phyloP scores from a whole-genome alignment of 805 yeast genomes.

The Candida endomychidarum region DNA sequence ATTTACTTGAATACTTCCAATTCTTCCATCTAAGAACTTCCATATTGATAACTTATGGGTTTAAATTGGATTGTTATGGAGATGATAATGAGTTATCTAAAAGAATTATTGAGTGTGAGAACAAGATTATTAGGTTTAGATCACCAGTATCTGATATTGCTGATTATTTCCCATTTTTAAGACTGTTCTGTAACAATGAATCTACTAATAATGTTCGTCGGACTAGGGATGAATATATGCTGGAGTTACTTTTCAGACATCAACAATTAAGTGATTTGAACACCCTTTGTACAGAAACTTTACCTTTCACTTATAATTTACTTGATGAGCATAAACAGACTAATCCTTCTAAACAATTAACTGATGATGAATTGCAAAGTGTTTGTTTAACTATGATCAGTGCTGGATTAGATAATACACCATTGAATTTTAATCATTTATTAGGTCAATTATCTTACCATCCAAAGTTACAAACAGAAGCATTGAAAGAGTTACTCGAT shows the following conservation, averaged over 20 bases:
- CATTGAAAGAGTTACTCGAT: conserved; percentile 39
- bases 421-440: conserved; percentile 59
- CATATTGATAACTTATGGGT: conserved; percentile 52
- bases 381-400: conserved; percentile 74
- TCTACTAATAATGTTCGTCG: conserved; percentile 31
- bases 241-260: conserved; percentile 22
- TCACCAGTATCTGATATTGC: conserved; percentile 56
- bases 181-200: conserved; percentile 16
- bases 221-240: conserved; percentile 52
- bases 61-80: conserved; percentile 42
- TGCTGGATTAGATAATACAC: conserved; percentile 75
- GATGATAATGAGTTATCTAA: conserved; percentile 41
- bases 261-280: background rate
- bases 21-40: conserved; percentile 53
- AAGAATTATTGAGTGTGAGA: conserved; percentile 56
- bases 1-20: conserved; percentile 44
- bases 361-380: conserved; percentile 47
- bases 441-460: conserved; percentile 54
- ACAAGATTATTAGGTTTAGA: conserved; percentile 53
- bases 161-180: conserved; percentile 52
- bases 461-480: conserved; percentile 41
- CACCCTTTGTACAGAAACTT: background rate
- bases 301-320: conserved; percentile 4
- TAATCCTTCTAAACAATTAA: conserved; percentile 9
- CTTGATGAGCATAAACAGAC: conserved; percentile 1